Conservation (phyloP, 805 yeast species). For the Brettanomyces naardenensis region DNA sequence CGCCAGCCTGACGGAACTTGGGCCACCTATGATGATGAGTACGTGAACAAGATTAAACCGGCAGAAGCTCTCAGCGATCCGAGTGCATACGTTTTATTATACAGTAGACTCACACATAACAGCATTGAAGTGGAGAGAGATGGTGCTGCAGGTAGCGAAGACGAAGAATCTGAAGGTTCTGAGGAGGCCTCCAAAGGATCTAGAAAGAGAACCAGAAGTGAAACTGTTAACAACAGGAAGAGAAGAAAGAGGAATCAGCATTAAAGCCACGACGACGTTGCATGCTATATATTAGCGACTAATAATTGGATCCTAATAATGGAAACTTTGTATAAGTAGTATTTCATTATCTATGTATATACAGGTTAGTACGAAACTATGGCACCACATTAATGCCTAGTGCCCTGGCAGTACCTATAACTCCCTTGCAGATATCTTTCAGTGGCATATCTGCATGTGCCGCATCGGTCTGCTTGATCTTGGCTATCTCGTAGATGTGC, state of each 20-base stretch:
- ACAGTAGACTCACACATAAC: conserved; percentile 67
- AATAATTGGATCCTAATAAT: not conserved
- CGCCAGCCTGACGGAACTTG: conserved; percentile 88
- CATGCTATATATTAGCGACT: not conserved
- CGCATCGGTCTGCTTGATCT: conserved; percentile 82
- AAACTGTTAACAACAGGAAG: conserved; percentile 12
- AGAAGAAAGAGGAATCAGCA: conserved; percentile 3
- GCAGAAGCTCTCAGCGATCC: conserved; percentile 72
- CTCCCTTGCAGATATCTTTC: conserved; percentile 71
- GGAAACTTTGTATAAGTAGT: no score
- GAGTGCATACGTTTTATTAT: conserved; percentile 83
- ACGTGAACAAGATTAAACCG: conserved; percentile 65
- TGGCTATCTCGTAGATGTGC: conserved; percentile 91
- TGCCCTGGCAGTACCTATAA: conserved; percentile 82
- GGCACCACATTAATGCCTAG: conserved; percentile 80
- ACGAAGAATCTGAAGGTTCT: conserved; percentile 1
- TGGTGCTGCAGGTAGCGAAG: not conserved
- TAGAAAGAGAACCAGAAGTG: not conserved
- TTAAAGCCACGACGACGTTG: not conserved
- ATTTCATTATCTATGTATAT: no score
- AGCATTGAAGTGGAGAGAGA: conserved; percentile 8
- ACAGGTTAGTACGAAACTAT: no score
- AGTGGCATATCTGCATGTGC: conserved; percentile 64
- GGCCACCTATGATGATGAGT: conserved; percentile 94
- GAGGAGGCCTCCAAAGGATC: not conserved